Evolutionary conservation across 1,139 yeast genomes (phyloP).

Genomic region (Pichia sp.): DNA sequence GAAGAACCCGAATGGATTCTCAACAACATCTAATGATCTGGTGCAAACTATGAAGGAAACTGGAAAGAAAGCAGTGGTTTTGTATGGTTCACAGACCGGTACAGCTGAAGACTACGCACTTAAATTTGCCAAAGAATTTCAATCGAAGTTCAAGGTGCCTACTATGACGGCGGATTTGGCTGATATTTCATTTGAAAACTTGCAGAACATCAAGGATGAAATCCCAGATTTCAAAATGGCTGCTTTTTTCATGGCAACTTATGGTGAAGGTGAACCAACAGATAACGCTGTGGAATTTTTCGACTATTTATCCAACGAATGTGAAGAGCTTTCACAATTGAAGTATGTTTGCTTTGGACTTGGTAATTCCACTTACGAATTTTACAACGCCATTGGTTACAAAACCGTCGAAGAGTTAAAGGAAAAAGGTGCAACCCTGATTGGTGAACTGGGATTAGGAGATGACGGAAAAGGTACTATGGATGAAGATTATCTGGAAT

Average conservation of each 20-base stretch:
- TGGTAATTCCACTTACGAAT: conserved; percentile 91
- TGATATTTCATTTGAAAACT: conserved; percentile 71
- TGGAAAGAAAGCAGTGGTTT: conserved; percentile 66
- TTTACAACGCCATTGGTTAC: conserved; percentile 77
- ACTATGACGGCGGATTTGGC: conserved; percentile 87
- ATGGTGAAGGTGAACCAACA: conserved; percentile 98
- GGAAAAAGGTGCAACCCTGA: conserved; percentile 59
- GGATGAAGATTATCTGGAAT: conserved; percentile 89
- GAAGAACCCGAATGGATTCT: conserved; percentile 18
- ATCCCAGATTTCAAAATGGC: conserved; percentile 38
- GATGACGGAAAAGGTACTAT: conserved; percentile 93
- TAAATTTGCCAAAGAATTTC: conserved; percentile 82
- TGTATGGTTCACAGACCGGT: conserved; percentile 96
- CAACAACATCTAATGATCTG: conserved; percentile 43
- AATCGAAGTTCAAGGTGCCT: conserved; percentile 71
- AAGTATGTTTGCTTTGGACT: conserved; percentile 77
- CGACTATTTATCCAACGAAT: conserved; percentile 50
- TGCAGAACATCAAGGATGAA: conserved; percentile 44
- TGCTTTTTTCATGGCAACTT: conserved; percentile 80
- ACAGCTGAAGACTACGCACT: conserved; percentile 98
- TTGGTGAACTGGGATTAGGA: conserved; percentile 79
- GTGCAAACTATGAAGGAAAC: conserved; percentile 53
- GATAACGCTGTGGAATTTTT: conserved; percentile 79
- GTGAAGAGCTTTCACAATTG: conserved; percentile 53
- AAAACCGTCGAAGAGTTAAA: conserved; percentile 41